Evolutionary conservation across 2,329 filamentous ascomycete genomes (phyloP).

Genomic region (Byssochlamys sp.): DNA sequence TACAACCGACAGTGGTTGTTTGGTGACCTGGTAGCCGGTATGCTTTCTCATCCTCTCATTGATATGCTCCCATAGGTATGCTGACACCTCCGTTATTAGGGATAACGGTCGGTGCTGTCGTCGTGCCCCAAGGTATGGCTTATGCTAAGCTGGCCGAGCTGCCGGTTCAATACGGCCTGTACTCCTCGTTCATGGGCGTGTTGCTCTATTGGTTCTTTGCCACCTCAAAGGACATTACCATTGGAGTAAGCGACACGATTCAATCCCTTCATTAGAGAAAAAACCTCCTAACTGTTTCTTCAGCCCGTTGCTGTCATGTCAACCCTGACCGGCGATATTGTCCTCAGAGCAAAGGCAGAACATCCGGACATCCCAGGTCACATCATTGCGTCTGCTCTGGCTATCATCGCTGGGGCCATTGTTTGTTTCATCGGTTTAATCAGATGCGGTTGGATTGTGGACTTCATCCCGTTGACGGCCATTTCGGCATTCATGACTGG

Average conservation of each 20-base stretch:
- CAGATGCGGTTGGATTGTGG: conserved; percentile 79
- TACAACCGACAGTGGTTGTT: conserved; percentile 86
- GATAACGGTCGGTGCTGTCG: conserved; percentile 65
- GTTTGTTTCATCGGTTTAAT: conserved; percentile 69
- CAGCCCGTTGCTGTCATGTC: conserved; percentile 93
- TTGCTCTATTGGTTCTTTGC: conserved; percentile 95
- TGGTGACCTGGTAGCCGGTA: conserved; percentile 82
- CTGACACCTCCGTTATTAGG: conserved; percentile 29
- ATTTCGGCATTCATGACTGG: conserved; percentile 96
- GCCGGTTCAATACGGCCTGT: conserved; percentile 73
- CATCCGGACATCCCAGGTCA: conserved; percentile 49
- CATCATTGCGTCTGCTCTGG: conserved; percentile 66
- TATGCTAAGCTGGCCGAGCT: conserved; percentile 78
- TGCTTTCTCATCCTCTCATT: conserved; percentile 17
- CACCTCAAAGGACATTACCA: conserved; percentile 96
- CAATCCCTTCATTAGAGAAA: conserved; percentile 1
- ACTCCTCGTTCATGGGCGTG: conserved; percentile 93
- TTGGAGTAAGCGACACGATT: conserved; percentile 55
- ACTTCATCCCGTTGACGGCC: conserved; percentile 80
- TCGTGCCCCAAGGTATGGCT: conserved; percentile 95
- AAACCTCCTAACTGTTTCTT: conserved; percentile 8
- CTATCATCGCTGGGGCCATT: conserved; percentile 67
- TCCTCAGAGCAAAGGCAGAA: conserved; percentile 51
- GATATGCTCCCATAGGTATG: not conserved
- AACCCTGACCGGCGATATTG: conserved; percentile 74